These are phyloP conservation scores for Claviceps africana DNA, from an alignment of 2,329 filamentous ascomycete genomes.

Conservation along the genomic window DNA sequence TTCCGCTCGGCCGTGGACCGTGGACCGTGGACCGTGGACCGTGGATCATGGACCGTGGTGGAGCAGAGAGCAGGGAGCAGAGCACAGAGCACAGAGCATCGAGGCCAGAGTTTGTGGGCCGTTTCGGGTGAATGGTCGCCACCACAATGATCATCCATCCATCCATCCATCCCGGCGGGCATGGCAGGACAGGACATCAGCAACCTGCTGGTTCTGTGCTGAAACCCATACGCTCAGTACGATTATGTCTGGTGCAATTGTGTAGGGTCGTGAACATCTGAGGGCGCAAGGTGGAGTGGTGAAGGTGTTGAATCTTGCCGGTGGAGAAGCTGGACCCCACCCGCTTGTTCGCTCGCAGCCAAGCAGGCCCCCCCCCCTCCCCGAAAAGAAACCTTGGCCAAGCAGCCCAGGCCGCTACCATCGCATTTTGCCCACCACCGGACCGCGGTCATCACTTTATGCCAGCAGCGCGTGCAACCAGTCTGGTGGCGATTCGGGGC, in stretches of 20 bases:
- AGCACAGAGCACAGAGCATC: neutral
- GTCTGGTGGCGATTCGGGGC: neutral
- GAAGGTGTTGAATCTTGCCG: neutral
- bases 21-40: no score
- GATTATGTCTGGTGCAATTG: neutral
- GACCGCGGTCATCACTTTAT: neutral
- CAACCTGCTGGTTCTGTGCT: neutral
- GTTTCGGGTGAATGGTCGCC: neutral
- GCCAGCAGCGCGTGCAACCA: neutral
- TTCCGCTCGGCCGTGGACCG: no score
- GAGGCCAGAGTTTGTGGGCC: neutral
- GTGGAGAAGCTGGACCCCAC: neutral
- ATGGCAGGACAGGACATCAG: neutral
- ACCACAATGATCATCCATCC: neutral
- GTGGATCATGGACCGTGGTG: no score
- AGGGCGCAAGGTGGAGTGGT: neutral
- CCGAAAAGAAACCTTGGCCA: conserved; percentile 4
- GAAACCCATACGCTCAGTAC: no score
- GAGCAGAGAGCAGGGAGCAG: neutral
- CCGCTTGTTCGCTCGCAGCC: conserved; percentile 10
- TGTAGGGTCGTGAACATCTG: neutral
- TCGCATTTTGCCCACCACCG: conserved; percentile 2
- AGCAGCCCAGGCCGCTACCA: conserved; percentile 5
- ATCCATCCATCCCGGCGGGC: neutral
- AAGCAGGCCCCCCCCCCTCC: conserved; percentile 1